Evolutionary conservation across 2,329 filamentous ascomycete genomes (phyloP).

Genomic region (Lithohypha guttulata): DNA sequence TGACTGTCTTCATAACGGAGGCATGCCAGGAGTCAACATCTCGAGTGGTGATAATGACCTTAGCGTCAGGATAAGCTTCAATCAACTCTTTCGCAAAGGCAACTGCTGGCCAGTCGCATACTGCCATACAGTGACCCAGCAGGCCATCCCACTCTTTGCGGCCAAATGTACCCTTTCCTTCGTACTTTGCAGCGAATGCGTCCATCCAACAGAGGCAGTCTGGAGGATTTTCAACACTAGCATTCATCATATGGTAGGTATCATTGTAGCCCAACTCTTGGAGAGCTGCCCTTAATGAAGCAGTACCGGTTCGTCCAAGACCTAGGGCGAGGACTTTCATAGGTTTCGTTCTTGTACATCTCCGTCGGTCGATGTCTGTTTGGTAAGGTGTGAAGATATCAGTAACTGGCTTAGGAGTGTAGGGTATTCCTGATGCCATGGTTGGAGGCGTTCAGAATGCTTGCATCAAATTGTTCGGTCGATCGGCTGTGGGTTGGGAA

Average conservation of each 20-base stretch:
- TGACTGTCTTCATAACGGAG: conserved; percentile 56
- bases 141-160: conserved; percentile 60
- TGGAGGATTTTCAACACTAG: conserved; percentile 56
- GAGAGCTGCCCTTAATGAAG: conserved; percentile 56
- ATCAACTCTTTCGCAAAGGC: conserved; percentile 61
- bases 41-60: conserved; percentile 57
- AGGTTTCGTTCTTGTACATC: conserved; percentile 55
- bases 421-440: conserved; percentile 23
- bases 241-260: conserved; percentile 60
- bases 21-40: conserved; percentile 55
- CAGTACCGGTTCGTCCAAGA: conserved; percentile 59
- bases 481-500: too few relatives aligned
- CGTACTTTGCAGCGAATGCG: conserved; percentile 52
- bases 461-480: neutral
- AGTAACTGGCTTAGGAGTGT: conserved; percentile 31
- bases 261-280: conserved; percentile 56
- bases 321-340: conserved; percentile 64
- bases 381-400: conserved; percentile 47
- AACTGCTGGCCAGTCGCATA: conserved; percentile 59
- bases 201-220: conserved; percentile 62
- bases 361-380: conserved; percentile 56
- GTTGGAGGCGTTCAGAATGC: neutral
- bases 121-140: conserved; percentile 51
- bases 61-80: conserved; percentile 60
- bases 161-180: conserved; percentile 51